Evolutionary conservation across 2,329 filamentous ascomycete species (phyloP).

Genomic region (Microcyclospora tardicrescens): DNA sequence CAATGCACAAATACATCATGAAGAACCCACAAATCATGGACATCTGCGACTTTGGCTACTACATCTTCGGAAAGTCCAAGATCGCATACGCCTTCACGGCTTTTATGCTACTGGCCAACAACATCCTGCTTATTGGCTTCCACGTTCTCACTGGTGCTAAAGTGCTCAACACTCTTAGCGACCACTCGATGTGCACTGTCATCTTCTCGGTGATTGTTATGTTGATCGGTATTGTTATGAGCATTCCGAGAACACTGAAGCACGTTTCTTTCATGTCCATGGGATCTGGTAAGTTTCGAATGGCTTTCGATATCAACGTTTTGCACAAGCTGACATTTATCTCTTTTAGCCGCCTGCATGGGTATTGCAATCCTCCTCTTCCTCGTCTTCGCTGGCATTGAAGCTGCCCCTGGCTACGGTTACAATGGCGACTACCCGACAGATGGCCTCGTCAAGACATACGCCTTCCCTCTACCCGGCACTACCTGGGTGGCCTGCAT

Average conservation of each 20-base stretch:
- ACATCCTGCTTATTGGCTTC: constrained; percentile 39
- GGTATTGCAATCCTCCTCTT: constrained; percentile 38
- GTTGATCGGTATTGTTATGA: constrained; percentile 36
- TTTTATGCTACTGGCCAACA: constrained; percentile 39
- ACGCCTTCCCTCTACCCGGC: constrained; percentile 34
- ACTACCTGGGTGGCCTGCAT: constrained; percentile 36
- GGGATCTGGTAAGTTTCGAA: constrained; percentile 3
- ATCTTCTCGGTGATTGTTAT: constrained; percentile 35
- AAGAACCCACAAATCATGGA: constrained; percentile 38
- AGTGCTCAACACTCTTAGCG: constrained; percentile 36
- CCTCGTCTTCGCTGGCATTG: constrained; percentile 37
- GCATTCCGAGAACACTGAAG: constrained; percentile 31
- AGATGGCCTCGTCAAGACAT: constrained; percentile 32
- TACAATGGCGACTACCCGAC: constrained; percentile 36
- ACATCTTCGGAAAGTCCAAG: constrained; percentile 31
- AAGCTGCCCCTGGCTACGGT: constrained; percentile 30
- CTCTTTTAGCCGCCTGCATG: constrained; percentile 36
- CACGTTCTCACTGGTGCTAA: constrained; percentile 39
- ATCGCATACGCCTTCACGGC: constrained; percentile 34
- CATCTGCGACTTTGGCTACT: constrained; percentile 40
- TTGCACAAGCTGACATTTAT: too few relatives aligned
- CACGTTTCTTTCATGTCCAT: constrained; percentile 41
- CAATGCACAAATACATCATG: constrained; percentile 42
- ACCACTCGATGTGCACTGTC: constrained; percentile 37
- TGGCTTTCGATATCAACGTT: too few relatives aligned